Evolutionary conservation across 306 rosid species (phyloP), one percentile per base, ranked within the genome.

Genomic region (Sophora flavescens): DNA sequence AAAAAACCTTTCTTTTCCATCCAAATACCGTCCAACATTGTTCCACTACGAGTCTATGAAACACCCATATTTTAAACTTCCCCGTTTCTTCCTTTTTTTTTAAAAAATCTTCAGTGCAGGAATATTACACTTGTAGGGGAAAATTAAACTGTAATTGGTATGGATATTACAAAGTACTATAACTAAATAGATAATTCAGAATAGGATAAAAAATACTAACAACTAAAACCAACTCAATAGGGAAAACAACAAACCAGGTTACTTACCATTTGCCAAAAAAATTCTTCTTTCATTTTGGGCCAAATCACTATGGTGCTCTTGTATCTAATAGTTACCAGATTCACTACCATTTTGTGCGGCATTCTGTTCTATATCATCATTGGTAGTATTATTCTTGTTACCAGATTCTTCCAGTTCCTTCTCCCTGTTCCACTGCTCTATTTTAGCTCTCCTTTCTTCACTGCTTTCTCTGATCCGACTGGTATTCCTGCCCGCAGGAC

Each of bases 391-490:
- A 59, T 81, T 78, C 77, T 48, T 80, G 78, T 57, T 65, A 15
- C 88, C 93, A 42, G 90, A 28, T 0, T 81, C 92, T 41, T 2
- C 85, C 36, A 41, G 82, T 70, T 96, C 99, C 85, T 57, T 85
- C 84, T 96, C 99, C 83, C 84, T 86, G 86, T 96, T 96, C 99
- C 99, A 96, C 57, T 89, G 92, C 85, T 96, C 99, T 50, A 96
- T 96, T 79, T 85, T 92, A 47, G 99, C 99, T 82, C 99, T 89
- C 80, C 99, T 88, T 82, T 96, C 99, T 47, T 51, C 96, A 76
- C 98, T 96, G 68, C 87, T 91, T 87, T 96, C 99, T 86, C 99
- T 92, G 22, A 71, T 84, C 2, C 80, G 96, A 75, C 91, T 90
- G 62, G 93, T 86, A 44, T 90, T 89, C 82, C 91, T 88, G 32